Evolutionary conservation across 495 filamentous ascomycete genomes (phyloP), one percentile per base, ranked within the genome.

Genomic region (Tuber melanosporum): DNA sequence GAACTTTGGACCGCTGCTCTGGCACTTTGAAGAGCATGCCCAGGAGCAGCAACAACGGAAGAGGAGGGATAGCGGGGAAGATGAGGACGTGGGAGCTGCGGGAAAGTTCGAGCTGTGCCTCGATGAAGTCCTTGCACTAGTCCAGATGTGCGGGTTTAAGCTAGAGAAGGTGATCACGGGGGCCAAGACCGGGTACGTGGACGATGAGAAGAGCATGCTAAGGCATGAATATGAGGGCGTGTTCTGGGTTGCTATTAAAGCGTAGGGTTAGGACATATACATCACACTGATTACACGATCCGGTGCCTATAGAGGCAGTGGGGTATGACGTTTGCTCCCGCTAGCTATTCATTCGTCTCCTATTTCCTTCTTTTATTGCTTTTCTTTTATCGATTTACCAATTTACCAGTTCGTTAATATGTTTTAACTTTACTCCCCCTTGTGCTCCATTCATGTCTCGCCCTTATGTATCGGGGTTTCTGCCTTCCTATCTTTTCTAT

Each of bases 1-100:
- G 57, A 88, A 88, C 71, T 83, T 86, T 0, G 86, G 87, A 0
- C 87, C 87, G 42, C 75, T 88, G 49, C 66, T 86, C 32, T 86
- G 82, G 82, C 82, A 83, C 70, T 83, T 79, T n/a, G 82, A 83
- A 42, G 75, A 71, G 26, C 41, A 71, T n/a, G 72, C 71, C 69
- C 77, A 41, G 78, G 82, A n/a, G 71, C 73, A 42, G 80, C 72
- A 75, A 73, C 80, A 17, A 26, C 72, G 17, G 73, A 49, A 39
- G 76, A 75, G 73, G 45, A 32, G 10, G 10, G n/a, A 26, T 62
- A 10, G 22, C 9, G 52, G 52, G 22, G 79, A 77, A 26, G 78
- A 73, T 46, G 78, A 80, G 69, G 52, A 62, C 2, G 4, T 66
- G 26, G 57, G 52, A 14, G 57, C 57, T 32, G 26, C 26, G 4